phyloP scores from a whole-genome alignment of 176 grass and related monocot genomes.

The Panicum miliaceum region DNA sequence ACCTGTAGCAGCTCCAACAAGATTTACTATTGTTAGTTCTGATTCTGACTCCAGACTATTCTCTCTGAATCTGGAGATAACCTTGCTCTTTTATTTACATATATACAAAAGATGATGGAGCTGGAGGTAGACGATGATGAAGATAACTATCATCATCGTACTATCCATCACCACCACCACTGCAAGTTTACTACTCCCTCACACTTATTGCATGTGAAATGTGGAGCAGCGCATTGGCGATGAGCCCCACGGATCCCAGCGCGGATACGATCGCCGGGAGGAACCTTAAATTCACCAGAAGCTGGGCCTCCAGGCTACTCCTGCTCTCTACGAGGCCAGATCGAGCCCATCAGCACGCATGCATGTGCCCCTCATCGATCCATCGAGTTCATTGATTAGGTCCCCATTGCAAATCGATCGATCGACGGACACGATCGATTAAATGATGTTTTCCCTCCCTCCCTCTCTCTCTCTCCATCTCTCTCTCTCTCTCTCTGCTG shows the following conservation, averaged over 20 bases:
- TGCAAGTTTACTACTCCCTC: background rate
- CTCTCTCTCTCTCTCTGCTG: background rate
- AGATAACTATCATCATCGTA: no score
- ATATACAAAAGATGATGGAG: no score
- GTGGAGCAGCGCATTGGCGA: background rate
- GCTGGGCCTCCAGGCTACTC: background rate
- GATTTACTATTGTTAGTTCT: background rate
- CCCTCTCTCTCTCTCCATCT: background rate
- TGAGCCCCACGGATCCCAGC: conserved; percentile 11
- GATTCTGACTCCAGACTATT: background rate
- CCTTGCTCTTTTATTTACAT: background rate
- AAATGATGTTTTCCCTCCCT: background rate
- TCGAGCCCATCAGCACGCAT: background rate
- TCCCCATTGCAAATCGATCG: background rate
- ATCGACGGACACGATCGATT: background rate
- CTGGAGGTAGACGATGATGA: background rate
- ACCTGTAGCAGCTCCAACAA: background rate
- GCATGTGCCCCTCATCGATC: background rate
- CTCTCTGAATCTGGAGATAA: background rate
- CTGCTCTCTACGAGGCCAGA: background rate
- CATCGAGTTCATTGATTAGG: conserved; percentile 27
- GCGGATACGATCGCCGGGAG: background rate
- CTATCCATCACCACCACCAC: background rate
- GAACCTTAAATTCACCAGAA: conserved; percentile 33
- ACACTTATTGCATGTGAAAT: conserved; percentile 35